These are phyloP conservation scores for Cytospora schulzeri DNA, from an alignment of 2,329 filamentous ascomycete species.

Conservation along the genomic window DNA sequence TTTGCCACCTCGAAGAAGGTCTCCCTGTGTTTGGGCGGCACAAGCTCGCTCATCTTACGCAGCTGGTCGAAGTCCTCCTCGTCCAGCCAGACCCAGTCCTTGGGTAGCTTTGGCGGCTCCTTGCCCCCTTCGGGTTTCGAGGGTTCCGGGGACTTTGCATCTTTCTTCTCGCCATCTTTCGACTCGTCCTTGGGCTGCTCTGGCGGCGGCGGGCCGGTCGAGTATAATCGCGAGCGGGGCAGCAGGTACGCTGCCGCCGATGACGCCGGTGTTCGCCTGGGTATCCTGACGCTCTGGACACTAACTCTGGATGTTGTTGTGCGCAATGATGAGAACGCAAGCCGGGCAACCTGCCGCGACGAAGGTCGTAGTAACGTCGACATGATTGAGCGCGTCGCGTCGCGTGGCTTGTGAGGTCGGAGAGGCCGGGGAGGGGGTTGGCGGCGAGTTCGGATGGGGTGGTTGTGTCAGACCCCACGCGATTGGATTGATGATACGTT, in stretches of 20 bases:
- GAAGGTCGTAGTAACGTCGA: conserved; percentile 36
- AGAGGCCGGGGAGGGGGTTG: not conserved
- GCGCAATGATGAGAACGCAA: conserved; percentile 32
- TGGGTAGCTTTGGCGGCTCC: conserved; percentile 37
- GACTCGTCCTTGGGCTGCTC: conserved; percentile 19
- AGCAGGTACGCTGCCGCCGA: conserved; percentile 27
- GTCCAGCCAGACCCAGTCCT: conserved; percentile 50
- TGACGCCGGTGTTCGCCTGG: conserved; percentile 29
- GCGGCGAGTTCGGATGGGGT: conserved; percentile 24
- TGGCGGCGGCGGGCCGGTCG: conserved; percentile 28
- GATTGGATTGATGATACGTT: conserved; percentile 12
- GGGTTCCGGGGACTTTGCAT: conserved; percentile 1
- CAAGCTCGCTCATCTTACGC: conserved; percentile 59
- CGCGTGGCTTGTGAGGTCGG: not conserved
- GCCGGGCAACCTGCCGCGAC: conserved; percentile 35
- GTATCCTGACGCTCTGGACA: conserved; percentile 28
- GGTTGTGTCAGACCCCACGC: conserved; percentile 22
- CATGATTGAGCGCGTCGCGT: conserved; percentile 20
- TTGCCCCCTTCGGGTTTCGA: conserved; percentile 2
- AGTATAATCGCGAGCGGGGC: conserved; percentile 32
- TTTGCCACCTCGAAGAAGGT: conserved; percentile 62
- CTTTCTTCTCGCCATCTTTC: conserved; percentile 7
- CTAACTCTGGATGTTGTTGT: conserved; percentile 32
- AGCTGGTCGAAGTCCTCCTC: conserved; percentile 55
- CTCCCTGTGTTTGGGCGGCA: conserved; percentile 64